Evolutionary conservation across 805 yeast genomes (phyloP), one percentile per base, ranked within the genome.

Genomic region (Metschnikowia lachancei): DNA sequence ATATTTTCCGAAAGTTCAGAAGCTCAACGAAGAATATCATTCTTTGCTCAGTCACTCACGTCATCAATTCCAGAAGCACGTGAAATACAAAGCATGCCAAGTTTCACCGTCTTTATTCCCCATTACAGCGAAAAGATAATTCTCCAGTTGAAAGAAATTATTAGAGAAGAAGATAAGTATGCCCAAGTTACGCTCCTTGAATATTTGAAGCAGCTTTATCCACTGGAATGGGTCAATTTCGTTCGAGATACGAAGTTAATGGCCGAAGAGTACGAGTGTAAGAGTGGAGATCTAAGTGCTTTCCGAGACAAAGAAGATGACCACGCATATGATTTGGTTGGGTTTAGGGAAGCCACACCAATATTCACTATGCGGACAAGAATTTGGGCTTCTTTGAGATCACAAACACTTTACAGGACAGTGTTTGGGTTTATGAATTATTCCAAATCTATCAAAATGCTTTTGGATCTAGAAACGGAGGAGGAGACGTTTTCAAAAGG

Each of bases 401-500:
- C 97, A 34, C 99, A 92, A 76, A 94, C 99, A 30, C 75, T 92
- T 61, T 92, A 92, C 75, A 85, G 99, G 70, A 94, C 99, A 39
- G 92, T 92, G 43, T 87, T 97, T 46, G 99, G 99, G 62, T 94
- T 92, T 75, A 92, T 92, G 99, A 94, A 92, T 74, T 92, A 92
- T 67, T 86, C 97, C 26, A 85, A 97, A 69, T 98, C 99, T 26
- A 89, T 92, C 62, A 94, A 91, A 69, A 74, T 92, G 60, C 76
- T 92, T 50, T 90, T 89, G 75, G 85, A 95, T 72, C 95, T 94
- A 60, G 98, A 94, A 69, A 87, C 88, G 67, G 95, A 95, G 37
- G 96, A 87, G 10, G 46, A 42, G 20, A 22, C 8, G 3, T 46
- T 47, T 4, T 29, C 49, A 3, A 43, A 36, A 12, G 46, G 35